Percentiles rank a stretch among this genome's conserved stretches.
Evolutionary conservation across 2,329 filamentous ascomycete species (phyloP).

Genomic region (Scolecobasidium constrictum): DNA sequence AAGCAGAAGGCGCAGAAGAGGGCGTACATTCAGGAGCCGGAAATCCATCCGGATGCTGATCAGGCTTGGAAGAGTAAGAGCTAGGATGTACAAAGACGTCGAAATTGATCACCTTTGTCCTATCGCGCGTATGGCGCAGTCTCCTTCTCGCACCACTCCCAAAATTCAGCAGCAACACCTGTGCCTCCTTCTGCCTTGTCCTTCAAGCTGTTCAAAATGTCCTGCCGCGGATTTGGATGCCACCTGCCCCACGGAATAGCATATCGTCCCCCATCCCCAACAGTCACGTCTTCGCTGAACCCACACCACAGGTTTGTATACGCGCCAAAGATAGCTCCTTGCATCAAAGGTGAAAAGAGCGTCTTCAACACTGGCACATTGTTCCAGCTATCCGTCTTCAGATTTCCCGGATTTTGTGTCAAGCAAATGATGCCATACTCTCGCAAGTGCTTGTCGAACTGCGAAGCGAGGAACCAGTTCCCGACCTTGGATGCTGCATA

Average conservation of each 20-base stretch:
- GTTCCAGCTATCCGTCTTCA: constrained; percentile 11
- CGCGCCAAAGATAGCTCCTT: constrained; percentile 13
- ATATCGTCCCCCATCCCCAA: constrained; percentile 14
- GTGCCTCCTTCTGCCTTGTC: constrained; percentile 14
- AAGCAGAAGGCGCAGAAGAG: constrained; percentile 42
- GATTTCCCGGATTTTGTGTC: constrained; percentile 18
- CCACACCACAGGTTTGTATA: constrained; percentile 16
- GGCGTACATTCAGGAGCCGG: constrained; percentile 39
- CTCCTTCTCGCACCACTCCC: constrained; percentile 14
- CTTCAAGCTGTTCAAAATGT: constrained; percentile 16
- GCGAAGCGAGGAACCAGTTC: constrained; percentile 16
- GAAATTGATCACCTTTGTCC: too few relatives aligned
- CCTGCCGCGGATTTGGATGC: constrained; percentile 13
- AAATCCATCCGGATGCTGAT: constrained; percentile 24
- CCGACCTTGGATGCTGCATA: constrained; percentile 15
- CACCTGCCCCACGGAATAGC: constrained; percentile 16
- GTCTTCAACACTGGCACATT: background rate
- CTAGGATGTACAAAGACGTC: too few relatives aligned
- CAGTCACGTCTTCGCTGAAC: constrained; percentile 2
- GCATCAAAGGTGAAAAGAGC: constrained; percentile 10
- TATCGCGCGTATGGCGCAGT: background rate
- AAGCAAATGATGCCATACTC: constrained; percentile 14
- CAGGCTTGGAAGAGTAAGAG: constrained; percentile 4
- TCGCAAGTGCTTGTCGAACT: constrained; percentile 11
- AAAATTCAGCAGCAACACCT: constrained; percentile 13